A percentile compares a stretch with the other conserved stretches of the same genome.
Evolutionary conservation across 2,329 filamentous ascomycete species (phyloP).

Genomic region (Aureobasidium sp.): DNA sequence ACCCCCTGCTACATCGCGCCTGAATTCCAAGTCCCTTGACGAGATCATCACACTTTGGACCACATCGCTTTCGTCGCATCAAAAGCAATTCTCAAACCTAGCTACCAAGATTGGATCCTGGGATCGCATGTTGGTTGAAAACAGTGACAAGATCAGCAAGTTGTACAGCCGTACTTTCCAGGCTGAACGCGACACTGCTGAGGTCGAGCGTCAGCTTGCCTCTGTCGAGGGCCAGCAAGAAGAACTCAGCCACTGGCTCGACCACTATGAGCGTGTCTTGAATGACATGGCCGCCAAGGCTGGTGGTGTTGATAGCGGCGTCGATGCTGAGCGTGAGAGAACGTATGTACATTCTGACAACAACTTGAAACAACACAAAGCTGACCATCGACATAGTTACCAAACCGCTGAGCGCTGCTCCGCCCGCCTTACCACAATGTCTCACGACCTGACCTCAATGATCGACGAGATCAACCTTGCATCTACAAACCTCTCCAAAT

Average conservation of each 20-base stretch:
- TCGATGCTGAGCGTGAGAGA: conserved; percentile 90
- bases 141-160: conserved; percentile 90
- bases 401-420: conserved; percentile 91
- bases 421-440: conserved; percentile 86
- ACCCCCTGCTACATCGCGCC: conserved; percentile 71
- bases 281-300: conserved; percentile 76
- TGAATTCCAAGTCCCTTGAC: conserved; percentile 99
- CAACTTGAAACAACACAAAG: neutral
- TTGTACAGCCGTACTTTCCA: conserved; percentile 88
- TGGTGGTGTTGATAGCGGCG: conserved; percentile 61
- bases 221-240: conserved; percentile 89
- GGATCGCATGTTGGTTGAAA: conserved; percentile 89
- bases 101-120: conserved; percentile 80
- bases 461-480: conserved; percentile 97
- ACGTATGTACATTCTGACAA: conserved; percentile 50
- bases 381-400: conserved; percentile 46
- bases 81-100: conserved; percentile 91
- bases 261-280: conserved; percentile 85
- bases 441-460: conserved; percentile 87
- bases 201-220: conserved; percentile 86
- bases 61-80: conserved; percentile 87
- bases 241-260: conserved; percentile 80
- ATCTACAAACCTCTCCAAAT: conserved; percentile 82
- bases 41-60: conserved; percentile 98
- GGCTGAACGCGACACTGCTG: conserved; percentile 83